A percentile compares a stretch with the other conserved stretches of the same genome.
Evolutionary conservation across 108 stramenopile genomes (phyloP).

Genomic region (Asterionellopsis glacialis): DNA sequence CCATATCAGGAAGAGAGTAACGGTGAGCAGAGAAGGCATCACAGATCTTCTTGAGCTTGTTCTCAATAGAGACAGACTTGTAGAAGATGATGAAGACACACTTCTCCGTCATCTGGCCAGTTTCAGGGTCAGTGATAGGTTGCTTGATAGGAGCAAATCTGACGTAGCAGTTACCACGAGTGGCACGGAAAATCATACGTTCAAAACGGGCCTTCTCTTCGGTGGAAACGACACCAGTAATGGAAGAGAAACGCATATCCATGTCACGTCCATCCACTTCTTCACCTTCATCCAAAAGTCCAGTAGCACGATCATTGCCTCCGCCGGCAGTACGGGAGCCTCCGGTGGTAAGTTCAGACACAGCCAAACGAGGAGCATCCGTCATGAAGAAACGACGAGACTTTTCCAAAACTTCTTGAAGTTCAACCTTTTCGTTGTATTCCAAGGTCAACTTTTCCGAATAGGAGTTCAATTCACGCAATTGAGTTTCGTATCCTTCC

Average conservation of each 20-base stretch:
- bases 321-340: conserved; percentile 13
- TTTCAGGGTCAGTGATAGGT: conserved; percentile 83
- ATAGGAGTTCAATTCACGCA: conserved; percentile 90
- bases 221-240: conserved; percentile 89
- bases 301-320: conserved; percentile 26
- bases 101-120: conserved; percentile 80
- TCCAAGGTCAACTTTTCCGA: conserved; percentile 91
- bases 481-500: conserved; percentile 88
- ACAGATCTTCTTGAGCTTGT: conserved; percentile 96
- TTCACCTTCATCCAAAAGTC: conserved; percentile 46
- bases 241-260: conserved; percentile 94
- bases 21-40: conserved; percentile 93
- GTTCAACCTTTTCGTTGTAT: conserved; percentile 97
- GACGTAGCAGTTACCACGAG: conserved; percentile 94
- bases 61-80: conserved; percentile 90
- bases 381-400: conserved; percentile 88
- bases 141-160: conserved; percentile 93
- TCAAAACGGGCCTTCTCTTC: conserved; percentile 93
- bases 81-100: conserved; percentile 97
- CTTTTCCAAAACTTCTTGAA: conserved; percentile 94
- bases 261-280: conserved; percentile 60
- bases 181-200: conserved; percentile 96
- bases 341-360: conserved; percentile 48
- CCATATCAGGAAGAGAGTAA: conserved; percentile 93
- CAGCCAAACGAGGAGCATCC: conserved; percentile 83